Conservation (phyloP, 2,329 filamentous ascomycete genomes). For the Huntiella bhutanensis region DNA sequence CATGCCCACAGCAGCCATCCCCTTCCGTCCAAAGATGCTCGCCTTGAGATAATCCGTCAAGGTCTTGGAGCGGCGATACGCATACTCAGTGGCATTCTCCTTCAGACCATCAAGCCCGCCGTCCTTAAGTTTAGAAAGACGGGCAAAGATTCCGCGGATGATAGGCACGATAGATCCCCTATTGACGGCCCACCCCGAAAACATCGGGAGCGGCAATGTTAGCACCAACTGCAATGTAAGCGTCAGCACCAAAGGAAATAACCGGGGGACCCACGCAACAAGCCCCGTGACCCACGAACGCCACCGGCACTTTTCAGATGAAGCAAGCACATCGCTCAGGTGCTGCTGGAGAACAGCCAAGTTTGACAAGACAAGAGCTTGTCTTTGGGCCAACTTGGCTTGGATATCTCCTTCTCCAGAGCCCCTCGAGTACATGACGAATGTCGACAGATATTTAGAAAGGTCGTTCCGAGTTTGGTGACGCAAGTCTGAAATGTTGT, state of each 20-base stretch:
- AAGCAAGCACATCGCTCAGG: constrained; percentile 6
- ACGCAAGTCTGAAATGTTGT: constrained; percentile 3
- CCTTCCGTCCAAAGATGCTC: constrained; percentile 24
- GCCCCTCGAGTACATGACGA: not conserved
- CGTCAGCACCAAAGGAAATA: constrained; percentile 10
- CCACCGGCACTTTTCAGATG: constrained; percentile 11
- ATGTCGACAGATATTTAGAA: constrained; percentile 1
- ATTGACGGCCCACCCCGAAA: not conserved
- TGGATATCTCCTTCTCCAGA: constrained; percentile 1
- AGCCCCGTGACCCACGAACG: constrained; percentile 11
- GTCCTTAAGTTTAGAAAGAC: not conserved
- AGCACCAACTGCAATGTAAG: constrained; percentile 11
- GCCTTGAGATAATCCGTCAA: constrained; percentile 31
- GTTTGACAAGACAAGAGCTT: not conserved
- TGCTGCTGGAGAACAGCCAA: constrained; percentile 7
- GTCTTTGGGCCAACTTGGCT: constrained; percentile 1
- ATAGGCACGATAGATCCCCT: constrained; percentile 11
- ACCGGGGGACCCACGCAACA: constrained; percentile 11
- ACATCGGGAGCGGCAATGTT: constrained; percentile 8
- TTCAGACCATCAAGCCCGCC: not conserved
- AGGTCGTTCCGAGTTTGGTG: constrained; percentile 2
- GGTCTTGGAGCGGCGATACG: constrained; percentile 31
- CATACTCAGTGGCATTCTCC: constrained; percentile 36
- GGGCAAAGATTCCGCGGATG: constrained; percentile 8
- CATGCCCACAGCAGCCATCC: constrained; percentile 30